phyloP scores from a whole-genome alignment of 1,284 basidiomycete species.

The Moniliella sp. region DNA sequence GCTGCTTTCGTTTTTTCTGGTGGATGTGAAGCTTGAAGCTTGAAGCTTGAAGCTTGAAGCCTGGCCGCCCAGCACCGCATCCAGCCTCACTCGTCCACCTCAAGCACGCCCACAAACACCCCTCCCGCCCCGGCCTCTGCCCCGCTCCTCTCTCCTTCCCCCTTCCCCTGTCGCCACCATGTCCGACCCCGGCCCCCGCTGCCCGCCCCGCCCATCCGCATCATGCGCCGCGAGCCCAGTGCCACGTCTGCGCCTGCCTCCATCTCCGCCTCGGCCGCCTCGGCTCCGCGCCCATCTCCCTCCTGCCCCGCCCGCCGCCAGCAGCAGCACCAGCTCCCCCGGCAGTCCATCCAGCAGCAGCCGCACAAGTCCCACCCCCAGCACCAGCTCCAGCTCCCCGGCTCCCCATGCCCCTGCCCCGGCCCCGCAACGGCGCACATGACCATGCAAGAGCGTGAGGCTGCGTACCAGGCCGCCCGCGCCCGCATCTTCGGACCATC shows the following conservation, averaged over 20 bases:
- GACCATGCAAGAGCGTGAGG: conserved; percentile 22
- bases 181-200: background rate
- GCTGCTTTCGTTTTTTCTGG: too few relatives aligned
- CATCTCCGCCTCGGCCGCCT: background rate
- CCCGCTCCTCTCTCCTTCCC: too few relatives aligned
- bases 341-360: conserved; percentile 4
- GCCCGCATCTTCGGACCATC: conserved; percentile 22
- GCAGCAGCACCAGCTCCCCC: background rate
- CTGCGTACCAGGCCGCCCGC: conserved; percentile 19
- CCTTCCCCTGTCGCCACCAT: too few relatives aligned
- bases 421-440: too few relatives aligned
- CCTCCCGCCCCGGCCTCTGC: conserved; percentile 2
- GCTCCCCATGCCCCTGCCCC: too few relatives aligned
- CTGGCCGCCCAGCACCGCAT: background rate
- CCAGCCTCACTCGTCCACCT: conserved; percentile 1
- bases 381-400: too few relatives aligned
- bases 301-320: background rate
- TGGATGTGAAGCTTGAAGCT: too few relatives aligned
- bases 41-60: too few relatives aligned
- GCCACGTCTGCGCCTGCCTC: background rate
- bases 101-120: conserved; percentile 1
- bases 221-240: background rate
- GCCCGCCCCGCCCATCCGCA: background rate
- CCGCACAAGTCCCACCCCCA: too few relatives aligned
- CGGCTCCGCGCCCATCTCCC: background rate